Evolutionary conservation across 2,329 filamentous ascomycete genomes (phyloP).

Genomic region (Talaromyces sp.): DNA sequence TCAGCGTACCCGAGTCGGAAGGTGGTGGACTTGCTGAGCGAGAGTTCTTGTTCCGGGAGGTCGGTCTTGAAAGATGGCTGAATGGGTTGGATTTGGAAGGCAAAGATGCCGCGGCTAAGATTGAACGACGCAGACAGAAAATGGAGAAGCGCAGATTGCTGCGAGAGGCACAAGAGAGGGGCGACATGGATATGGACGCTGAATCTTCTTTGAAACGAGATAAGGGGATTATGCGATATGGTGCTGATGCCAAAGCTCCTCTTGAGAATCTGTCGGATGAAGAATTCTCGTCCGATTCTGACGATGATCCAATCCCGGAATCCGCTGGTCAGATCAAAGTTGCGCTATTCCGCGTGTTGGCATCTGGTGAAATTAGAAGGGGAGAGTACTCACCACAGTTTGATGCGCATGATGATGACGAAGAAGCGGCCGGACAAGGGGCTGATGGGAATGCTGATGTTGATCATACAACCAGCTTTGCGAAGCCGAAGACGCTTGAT

Average conservation of each 20-base stretch:
- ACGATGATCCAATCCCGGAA: conserved; percentile 82
- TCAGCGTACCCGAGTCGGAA: conserved; percentile 84
- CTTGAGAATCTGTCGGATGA: conserved; percentile 70
- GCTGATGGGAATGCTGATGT: conserved; percentile 64
- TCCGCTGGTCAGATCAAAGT: conserved; percentile 98
- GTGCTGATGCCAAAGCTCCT: conserved; percentile 67
- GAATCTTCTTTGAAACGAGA: conserved; percentile 26
- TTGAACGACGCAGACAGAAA: conserved; percentile 57
- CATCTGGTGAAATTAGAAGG: conserved; percentile 94
- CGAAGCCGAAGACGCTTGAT: conserved; percentile 91
- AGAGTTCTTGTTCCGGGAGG: conserved; percentile 95
- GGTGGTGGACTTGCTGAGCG: conserved; percentile 91
- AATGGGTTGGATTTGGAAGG: conserved; percentile 94
- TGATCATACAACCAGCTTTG: conserved; percentile 96
- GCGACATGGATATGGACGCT: conserved; percentile 40
- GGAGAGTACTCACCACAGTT: conserved; percentile 98
- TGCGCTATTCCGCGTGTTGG: conserved; percentile 88
- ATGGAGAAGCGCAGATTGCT: conserved; percentile 84
- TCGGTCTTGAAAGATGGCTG: conserved; percentile 91
- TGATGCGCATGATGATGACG: conserved; percentile 91
- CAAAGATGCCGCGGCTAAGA: conserved; percentile 80
- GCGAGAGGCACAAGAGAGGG: conserved; percentile 51
- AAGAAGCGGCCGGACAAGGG: conserved; percentile 54
- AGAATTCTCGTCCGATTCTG: conserved; percentile 65
- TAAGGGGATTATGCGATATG: conserved; percentile 69